Evolutionary conservation across 1,284 basidiomycete genomes (phyloP).

Genomic region (Gymnopus androsaceus): DNA sequence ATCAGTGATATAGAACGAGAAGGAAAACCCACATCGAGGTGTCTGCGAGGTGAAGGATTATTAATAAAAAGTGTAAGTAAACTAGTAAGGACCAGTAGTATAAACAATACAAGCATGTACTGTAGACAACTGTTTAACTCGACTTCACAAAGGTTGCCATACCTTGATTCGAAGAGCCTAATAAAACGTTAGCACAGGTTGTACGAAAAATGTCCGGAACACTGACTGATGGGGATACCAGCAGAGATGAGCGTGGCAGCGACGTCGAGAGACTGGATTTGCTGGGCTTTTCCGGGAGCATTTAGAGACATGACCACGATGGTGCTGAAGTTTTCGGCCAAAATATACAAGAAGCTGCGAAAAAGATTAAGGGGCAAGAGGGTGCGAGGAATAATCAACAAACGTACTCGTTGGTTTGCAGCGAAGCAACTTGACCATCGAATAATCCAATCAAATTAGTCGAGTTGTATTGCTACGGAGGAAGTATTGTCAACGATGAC

Average conservation of each 20-base stretch:
- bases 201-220: background rate
- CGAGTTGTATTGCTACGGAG: background rate
- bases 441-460: background rate
- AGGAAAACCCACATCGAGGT: too few species aligned
- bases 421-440: conserved; percentile 3
- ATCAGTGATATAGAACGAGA: too few species aligned
- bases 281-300: background rate
- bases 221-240: conserved; percentile 6
- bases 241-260: background rate
- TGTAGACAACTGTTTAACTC: background rate
- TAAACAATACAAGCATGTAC: too few species aligned
- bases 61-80: too few species aligned
- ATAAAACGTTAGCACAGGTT: background rate
- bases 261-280: background rate
- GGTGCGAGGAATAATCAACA: too few species aligned
- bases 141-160: conserved; percentile 8
- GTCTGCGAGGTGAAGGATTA: too few species aligned
- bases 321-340: background rate
- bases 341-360: background rate
- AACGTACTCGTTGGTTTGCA: conserved; percentile 5
- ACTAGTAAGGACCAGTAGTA: too few species aligned
- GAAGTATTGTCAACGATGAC: background rate
- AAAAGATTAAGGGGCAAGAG: background rate
- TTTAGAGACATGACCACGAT: conserved; percentile 3
- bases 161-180: conserved; percentile 2